A percentile compares a stretch with the other conserved stretches of the same genome.
These are phyloP conservation scores for Corymbia maculata DNA, from an alignment of 345 rosid genomes.

Conservation along the genomic window DNA sequence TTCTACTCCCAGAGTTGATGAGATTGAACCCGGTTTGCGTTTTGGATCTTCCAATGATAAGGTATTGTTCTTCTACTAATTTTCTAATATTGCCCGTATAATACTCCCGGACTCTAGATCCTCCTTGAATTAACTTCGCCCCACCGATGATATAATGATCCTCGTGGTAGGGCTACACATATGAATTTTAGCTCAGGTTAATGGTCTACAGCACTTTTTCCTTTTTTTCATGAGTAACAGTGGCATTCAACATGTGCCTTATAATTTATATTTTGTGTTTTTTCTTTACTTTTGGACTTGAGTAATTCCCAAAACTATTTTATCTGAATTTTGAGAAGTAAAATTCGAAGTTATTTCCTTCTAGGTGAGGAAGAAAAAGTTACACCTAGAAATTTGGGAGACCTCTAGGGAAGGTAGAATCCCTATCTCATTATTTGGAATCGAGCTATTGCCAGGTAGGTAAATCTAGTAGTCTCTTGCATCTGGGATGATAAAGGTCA, in stretches of 20 bases:
- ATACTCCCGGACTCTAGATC: not conserved
- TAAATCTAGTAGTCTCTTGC: no score
- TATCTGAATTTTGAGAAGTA: no score
- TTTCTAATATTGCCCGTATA: not conserved
- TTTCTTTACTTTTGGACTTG: not conserved
- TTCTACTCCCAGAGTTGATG: not conserved
- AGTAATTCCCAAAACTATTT: no score
- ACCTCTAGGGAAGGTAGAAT: no score
- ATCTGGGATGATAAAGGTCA: no score
- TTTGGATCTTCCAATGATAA: not conserved
- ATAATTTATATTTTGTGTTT: not conserved
- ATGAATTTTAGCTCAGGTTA: not conserved
- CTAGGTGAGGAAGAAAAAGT: no score
- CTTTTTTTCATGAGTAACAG: not conserved
- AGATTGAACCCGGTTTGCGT: not conserved
- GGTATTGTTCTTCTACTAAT: not conserved
- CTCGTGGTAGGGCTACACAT: not conserved
- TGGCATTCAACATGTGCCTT: not conserved
- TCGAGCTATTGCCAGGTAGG: no score
- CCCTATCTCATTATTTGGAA: no score
- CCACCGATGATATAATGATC: not conserved
- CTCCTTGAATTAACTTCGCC: not conserved
- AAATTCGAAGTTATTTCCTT: no score
- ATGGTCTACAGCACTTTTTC: not conserved
- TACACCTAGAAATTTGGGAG: no score